Evolutionary conservation across 257 asterid genomes (phyloP).

Genomic region (Fraxinus pennsylvanica): DNA sequence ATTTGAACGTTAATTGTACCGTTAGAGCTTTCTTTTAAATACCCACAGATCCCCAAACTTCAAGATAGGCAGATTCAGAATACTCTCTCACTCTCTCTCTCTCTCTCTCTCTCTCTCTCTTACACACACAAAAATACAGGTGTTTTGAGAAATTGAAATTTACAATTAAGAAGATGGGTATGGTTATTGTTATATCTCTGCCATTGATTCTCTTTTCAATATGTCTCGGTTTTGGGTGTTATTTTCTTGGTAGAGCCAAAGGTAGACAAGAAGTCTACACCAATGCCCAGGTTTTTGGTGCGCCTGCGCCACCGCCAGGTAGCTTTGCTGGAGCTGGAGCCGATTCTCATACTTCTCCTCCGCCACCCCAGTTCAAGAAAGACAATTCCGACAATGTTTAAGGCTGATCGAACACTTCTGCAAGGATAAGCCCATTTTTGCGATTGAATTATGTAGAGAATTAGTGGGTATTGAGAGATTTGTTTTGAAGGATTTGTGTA

Average conservation of each 20-base stretch:
- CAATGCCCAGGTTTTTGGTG: conserved; percentile 72
- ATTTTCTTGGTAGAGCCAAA: conserved; percentile 70
- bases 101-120: not conserved
- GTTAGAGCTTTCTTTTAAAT: conserved; percentile 18
- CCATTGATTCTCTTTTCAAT: conserved; percentile 74
- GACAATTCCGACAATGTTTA: conserved; percentile 48
- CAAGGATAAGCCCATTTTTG: not conserved
- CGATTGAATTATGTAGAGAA: not conserved
- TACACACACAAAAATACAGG: not conserved
- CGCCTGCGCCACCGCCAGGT: conserved; percentile 78
- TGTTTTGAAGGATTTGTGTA: not conserved
- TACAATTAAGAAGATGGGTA: conserved; percentile 50
- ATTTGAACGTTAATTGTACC: conserved; percentile 43
- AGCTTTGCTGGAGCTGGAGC: not conserved
- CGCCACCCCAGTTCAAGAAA: conserved; percentile 41
- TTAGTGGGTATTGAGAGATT: not conserved
- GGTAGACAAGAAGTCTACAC: conserved; percentile 69
- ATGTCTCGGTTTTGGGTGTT: conserved; percentile 81
- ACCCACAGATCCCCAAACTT: not conserved
- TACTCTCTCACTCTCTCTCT: too few species aligned
- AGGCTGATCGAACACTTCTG: not conserved
- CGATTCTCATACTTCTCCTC: conserved; percentile 20
- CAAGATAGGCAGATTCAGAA: conserved; percentile 13
- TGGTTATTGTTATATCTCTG: conserved; percentile 78
- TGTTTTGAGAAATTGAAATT: not conserved